Evolutionary conservation across 169 alveolate genomes (phyloP).

Genomic region (Plasmodium relictum): DNA sequence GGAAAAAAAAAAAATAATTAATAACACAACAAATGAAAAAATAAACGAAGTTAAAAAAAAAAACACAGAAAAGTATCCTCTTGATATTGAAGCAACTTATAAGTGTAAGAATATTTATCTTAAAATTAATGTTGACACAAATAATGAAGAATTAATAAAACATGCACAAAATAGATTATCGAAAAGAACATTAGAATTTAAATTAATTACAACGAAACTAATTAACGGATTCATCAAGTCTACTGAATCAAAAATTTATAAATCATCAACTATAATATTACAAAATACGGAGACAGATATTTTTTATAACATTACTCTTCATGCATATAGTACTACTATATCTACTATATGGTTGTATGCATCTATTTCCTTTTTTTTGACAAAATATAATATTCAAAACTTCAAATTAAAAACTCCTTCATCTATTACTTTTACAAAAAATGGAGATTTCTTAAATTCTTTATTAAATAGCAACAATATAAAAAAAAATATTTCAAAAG

Average conservation of each 20-base stretch:
- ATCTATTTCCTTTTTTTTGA: constrained; percentile 51
- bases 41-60: constrained; percentile 6
- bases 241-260: constrained; percentile 68
- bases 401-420: constrained; percentile 65
- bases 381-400: constrained; percentile 40
- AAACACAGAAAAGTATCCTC: constrained; percentile 45
- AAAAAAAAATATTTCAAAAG: constrained; percentile 18
- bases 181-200: constrained; percentile 60
- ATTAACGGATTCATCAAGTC: constrained; percentile 65
- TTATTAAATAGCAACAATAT: neutral
- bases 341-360: constrained; percentile 54
- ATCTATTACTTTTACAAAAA: constrained; percentile 21
- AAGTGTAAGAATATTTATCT: constrained; percentile 59
- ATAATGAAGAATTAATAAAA: constrained; percentile 60
- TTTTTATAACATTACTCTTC: constrained; percentile 62
- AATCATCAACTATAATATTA: constrained; percentile 69
- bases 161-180: constrained; percentile 30
- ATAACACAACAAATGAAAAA: constrained; percentile 14
- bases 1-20: constrained; percentile 19
- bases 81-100: constrained; percentile 44
- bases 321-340: constrained; percentile 37
- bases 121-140: constrained; percentile 68
- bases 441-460: constrained; percentile 15
- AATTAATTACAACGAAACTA: constrained; percentile 56
- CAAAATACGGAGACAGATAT: constrained; percentile 73